phyloP scores from a whole-genome alignment of 2,329 filamentous ascomycete species.

The Pseudogymnoascus sp. region DNA sequence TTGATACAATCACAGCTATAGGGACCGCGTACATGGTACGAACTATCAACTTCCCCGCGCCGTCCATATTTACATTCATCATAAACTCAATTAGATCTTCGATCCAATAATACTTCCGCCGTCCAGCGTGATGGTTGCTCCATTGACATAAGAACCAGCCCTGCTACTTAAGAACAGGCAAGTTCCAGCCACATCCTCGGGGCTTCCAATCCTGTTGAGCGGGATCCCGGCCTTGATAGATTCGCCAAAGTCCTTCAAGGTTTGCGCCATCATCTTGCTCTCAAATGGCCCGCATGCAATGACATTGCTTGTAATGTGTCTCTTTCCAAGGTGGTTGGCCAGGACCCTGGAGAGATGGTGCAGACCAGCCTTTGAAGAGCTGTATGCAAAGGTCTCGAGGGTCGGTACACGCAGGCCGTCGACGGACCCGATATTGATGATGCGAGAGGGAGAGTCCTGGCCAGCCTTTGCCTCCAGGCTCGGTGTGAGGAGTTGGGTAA shows the following conservation, averaged over 20 bases:
- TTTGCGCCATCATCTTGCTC: constrained; percentile 67
- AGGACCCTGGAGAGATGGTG: constrained; percentile 58
- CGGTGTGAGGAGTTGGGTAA: constrained; percentile 54
- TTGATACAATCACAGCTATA: not conserved
- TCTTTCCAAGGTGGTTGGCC: constrained; percentile 51
- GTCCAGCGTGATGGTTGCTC: constrained; percentile 55
- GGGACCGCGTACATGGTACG: not conserved
- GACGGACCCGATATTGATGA: constrained; percentile 59
- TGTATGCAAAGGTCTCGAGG: constrained; percentile 53
- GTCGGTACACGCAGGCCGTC: constrained; percentile 54
- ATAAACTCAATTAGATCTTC: constrained; percentile 33
- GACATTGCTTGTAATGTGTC: constrained; percentile 57
- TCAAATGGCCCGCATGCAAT: constrained; percentile 65
- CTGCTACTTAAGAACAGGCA: constrained; percentile 62
- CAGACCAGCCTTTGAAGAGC: constrained; percentile 53
- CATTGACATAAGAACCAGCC: constrained; percentile 60
- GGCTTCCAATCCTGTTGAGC: constrained; percentile 56
- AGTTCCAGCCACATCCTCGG: constrained; percentile 62
- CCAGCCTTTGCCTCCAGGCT: constrained; percentile 46
- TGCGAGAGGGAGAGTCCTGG: constrained; percentile 40
- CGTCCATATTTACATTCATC: not conserved
- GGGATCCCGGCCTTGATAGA: constrained; percentile 53
- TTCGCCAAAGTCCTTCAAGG: constrained; percentile 50
- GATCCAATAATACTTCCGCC: constrained; percentile 43
- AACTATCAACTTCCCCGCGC: not conserved